These are phyloP conservation scores for Bipolaris gigantea DNA, from an alignment of 2,329 filamentous ascomycete genomes.

Conservation along the genomic window DNA sequence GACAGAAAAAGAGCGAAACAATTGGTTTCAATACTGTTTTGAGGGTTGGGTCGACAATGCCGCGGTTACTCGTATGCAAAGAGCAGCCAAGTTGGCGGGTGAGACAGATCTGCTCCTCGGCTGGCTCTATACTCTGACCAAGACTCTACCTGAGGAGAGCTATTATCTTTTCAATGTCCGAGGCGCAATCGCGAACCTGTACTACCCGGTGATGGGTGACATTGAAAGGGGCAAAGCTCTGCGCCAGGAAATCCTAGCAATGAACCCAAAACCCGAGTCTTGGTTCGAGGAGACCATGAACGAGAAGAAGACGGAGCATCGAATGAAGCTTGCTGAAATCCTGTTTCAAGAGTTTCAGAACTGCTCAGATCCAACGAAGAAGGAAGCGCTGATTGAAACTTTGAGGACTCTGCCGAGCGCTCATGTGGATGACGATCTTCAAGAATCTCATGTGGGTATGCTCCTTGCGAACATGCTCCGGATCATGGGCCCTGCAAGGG, in stretches of 20 bases:
- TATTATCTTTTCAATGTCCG: background rate
- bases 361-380: background rate
- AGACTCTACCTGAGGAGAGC: background rate
- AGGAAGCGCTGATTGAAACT: background rate
- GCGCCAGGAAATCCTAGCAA: background rate
- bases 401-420: background rate
- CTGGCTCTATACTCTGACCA: background rate
- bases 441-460: background rate
- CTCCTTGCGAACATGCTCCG: constrained; percentile 2
- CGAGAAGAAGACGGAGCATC: background rate
- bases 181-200: background rate
- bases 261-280: background rate
- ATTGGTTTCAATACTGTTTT: background rate
- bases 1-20: background rate
- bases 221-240: background rate
- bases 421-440: background rate
- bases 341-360: background rate
- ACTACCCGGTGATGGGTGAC: background rate
- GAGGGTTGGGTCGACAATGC: background rate
- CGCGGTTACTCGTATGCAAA: background rate
- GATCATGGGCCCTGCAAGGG: background rate
- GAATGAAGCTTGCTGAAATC: background rate
- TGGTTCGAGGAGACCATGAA: background rate
- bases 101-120: background rate
- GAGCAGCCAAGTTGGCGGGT: background rate